Base-by-base conservation (phyloP, 306 rosid species). In the Quillaja saponaria region DNA sequence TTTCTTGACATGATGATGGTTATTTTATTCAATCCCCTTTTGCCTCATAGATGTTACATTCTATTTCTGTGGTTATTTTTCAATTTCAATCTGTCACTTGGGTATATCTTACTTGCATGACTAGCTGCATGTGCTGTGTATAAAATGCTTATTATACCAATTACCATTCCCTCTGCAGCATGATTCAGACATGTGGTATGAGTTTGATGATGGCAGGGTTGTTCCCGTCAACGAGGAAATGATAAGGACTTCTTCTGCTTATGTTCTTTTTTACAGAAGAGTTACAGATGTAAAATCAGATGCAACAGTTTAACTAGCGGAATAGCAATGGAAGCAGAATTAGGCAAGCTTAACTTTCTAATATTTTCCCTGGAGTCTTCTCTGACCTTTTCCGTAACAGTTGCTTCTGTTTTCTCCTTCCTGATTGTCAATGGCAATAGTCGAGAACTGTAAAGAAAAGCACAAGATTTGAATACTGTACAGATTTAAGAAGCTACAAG, bases 251-350 rank as follows among this genome's bases (percentile, higher is more conserved):
- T 49, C 87, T 15, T 91, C 96, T 45, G 97, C 97, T 1, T 87
- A 91, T 69, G 87, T 91, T 68, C 94, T 91, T 71, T 87, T 87
- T 80, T 91, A 91, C 78, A 73, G 74, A 68, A 87, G 86, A 82
- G 73, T 78, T 50, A 66, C 68, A 12, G 73, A 80, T 44, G 76
- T 55, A 62, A 71, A 77, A 47, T 38, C 68, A 38, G 70, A 61
- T 58, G 41, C 40, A 76, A 53, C 45, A 58, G 67, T 78, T 61
- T 72, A 74, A 46, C 66, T 77, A 49, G 46, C 61, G 19, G 4
- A 25, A 53, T 40, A 64, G 68, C 66, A 16, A 49, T 39, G 48
- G 71, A 58, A 69, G 63, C 63, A 81, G 47, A 25, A 34, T 34
- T 1, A 42, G 68, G 74, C 61, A 34, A 20, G 50, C 45, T 11